phyloP scores from a whole-genome alignment of 164 flowering plant genomes.

The Brasenia schreberi region DNA sequence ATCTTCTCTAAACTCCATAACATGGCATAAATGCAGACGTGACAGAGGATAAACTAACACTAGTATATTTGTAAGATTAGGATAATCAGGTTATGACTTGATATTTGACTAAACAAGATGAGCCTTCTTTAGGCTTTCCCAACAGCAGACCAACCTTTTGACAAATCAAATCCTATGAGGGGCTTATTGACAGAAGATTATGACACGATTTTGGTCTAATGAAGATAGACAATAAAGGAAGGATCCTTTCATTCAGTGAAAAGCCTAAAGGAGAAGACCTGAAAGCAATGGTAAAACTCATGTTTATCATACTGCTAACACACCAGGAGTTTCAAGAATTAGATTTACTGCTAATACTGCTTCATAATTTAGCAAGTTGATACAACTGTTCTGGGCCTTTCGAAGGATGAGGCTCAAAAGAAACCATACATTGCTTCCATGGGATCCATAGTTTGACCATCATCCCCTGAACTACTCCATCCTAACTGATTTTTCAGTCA shows the following conservation, averaged over 20 bases:
- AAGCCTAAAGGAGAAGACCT: slow-evolving; percentile 75
- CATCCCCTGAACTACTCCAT: too few relatives aligned
- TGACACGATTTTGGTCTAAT: slow-evolving; percentile 52
- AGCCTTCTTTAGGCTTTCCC: too few relatives aligned
- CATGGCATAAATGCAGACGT: too few relatives aligned
- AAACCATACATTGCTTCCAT: slow-evolving; percentile 95
- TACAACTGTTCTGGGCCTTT: slow-evolving; percentile 77
- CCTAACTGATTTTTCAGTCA: too few relatives aligned
- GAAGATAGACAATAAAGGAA: slow-evolving; percentile 85
- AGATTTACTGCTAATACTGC: background rate
- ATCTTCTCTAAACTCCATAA: too few relatives aligned
- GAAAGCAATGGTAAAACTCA: slow-evolving; percentile 64
- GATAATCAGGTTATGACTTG: too few relatives aligned
- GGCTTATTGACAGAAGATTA: too few relatives aligned
- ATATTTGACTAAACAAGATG: too few relatives aligned
- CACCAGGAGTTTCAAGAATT: background rate
- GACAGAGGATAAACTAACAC: too few relatives aligned
- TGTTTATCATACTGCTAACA: background rate
- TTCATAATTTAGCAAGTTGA: slow-evolving; percentile 48
- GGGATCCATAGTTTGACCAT: slow-evolving; percentile 29
- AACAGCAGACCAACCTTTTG: too few relatives aligned
- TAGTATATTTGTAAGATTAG: too few relatives aligned
- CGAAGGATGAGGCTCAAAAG: slow-evolving; percentile 63
- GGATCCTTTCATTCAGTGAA: slow-evolving; percentile 73
- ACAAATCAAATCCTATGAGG: too few relatives aligned